Percentiles rank a stretch among this genome's conserved stretches.
These are phyloP conservation scores for Penicillium antarcticum DNA, from an alignment of 495 filamentous ascomycete genomes.

Conservation along the genomic window DNA sequence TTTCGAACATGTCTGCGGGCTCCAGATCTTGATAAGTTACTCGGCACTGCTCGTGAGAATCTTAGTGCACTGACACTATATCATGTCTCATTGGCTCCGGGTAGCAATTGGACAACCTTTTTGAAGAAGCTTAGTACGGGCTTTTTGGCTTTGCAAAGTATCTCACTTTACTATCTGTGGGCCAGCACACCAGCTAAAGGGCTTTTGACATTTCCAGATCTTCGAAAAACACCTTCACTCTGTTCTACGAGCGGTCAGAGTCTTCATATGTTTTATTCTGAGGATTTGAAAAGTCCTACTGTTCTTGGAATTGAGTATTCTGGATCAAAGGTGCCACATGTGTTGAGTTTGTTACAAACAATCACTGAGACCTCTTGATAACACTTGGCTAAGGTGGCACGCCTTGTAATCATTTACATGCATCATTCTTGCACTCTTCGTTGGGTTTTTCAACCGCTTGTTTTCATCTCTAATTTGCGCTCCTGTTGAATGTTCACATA, in stretches of 20 bases:
- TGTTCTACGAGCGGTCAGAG: constrained; percentile 6
- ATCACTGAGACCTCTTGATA: background rate
- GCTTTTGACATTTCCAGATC: constrained; percentile 19
- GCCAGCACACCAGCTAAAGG: constrained; percentile 13
- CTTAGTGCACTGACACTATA: constrained; percentile 17
- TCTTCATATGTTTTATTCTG: constrained; percentile 20
- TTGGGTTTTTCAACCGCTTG: background rate
- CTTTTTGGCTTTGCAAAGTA: constrained; percentile 9
- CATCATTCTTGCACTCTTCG: background rate
- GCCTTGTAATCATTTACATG: no score
- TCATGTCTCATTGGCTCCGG: constrained; percentile 15
- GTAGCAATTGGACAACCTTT: constrained; percentile 15
- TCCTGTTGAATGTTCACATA: no score
- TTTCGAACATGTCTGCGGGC: constrained; percentile 17
- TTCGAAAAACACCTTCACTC: constrained; percentile 10
- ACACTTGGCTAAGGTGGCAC: no score
- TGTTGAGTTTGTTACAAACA: constrained; percentile 17
- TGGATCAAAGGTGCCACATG: constrained; percentile 17
- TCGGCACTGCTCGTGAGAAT: constrained; percentile 9
- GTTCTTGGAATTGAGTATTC: constrained; percentile 26
- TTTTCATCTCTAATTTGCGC: background rate
- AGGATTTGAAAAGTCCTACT: constrained; percentile 11
- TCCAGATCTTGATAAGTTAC: constrained; percentile 16
- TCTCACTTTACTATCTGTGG: constrained; percentile 27
- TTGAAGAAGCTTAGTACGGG: constrained; percentile 10